phyloP scores from a whole-genome alignment of 2,329 filamentous ascomycete species.

The Plenodomus biglobosus region DNA sequence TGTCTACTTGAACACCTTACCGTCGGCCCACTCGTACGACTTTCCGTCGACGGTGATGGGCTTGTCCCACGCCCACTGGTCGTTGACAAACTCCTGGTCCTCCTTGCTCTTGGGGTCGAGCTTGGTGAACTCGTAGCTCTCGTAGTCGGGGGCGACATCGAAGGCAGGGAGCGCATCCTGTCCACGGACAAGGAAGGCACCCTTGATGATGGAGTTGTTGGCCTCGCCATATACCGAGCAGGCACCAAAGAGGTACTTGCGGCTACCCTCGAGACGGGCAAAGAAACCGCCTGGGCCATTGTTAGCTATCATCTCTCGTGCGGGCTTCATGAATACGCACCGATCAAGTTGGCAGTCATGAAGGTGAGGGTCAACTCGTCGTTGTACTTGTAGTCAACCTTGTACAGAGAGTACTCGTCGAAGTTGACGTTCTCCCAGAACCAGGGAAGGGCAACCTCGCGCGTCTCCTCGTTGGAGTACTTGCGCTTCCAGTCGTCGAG shows the following conservation, averaged over 20 bases:
- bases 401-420: constrained; percentile 95
- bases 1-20: constrained; percentile 98
- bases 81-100: constrained; percentile 82
- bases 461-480: constrained; percentile 95
- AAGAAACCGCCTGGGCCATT: constrained; percentile 75
- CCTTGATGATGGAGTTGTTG: constrained; percentile 88
- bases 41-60: constrained; percentile 78
- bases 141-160: constrained; percentile 94
- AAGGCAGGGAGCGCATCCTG: constrained; percentile 85
- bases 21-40: constrained; percentile 82
- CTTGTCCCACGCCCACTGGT: constrained; percentile 92
- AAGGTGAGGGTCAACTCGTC: constrained; percentile 95
- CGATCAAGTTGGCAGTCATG: constrained; percentile 99
- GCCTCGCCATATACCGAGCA: constrained; percentile 84
- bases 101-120: constrained; percentile 84
- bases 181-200: constrained; percentile 93
- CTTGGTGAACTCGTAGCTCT: constrained; percentile 96
- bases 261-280: constrained; percentile 91
- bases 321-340: constrained; percentile 41
- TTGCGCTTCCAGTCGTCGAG: constrained; percentile 98
- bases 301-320: constrained; percentile 14
- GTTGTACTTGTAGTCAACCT: constrained; percentile 97
- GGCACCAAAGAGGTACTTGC: constrained; percentile 96
- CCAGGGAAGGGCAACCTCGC: constrained; percentile 81
- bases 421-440: constrained; percentile 98